phyloP scores from a whole-genome alignment of 1,284 basidiomycete genomes.

The Puccinia polysora region DNA sequence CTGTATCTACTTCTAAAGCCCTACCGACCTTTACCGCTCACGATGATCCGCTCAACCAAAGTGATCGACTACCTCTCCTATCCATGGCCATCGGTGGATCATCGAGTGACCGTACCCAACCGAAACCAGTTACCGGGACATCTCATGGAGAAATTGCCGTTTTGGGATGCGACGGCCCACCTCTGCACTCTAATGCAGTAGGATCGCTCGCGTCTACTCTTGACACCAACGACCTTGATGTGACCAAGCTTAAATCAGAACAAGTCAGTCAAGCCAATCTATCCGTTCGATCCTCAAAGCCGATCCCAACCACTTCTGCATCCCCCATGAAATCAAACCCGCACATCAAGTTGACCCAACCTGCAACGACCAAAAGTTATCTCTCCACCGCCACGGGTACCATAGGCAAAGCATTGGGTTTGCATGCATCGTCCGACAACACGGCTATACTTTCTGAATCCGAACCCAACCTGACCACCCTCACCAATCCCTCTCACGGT shows the following conservation, averaged over 20 bases:
- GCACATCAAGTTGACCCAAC: conserved; percentile 14
- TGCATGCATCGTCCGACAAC: not conserved
- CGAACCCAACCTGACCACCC: conserved; percentile 33
- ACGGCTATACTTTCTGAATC: not conserved
- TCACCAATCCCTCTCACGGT: conserved; percentile 7
- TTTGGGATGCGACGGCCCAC: conserved; percentile 12
- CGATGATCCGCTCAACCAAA: not conserved
- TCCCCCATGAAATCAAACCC: conserved; percentile 21
- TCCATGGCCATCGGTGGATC: conserved; percentile 1
- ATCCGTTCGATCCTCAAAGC: conserved; percentile 9
- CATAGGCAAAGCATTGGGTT: conserved; percentile 4
- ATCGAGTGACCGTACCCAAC: not conserved
- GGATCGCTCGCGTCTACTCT: not conserved
- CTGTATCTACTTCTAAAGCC: conserved; percentile 22
- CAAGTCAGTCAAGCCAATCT: not conserved
- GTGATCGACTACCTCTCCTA: conserved; percentile 8
- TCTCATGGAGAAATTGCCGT: not conserved
- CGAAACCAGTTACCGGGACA: conserved; percentile 3
- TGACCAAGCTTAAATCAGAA: not conserved
- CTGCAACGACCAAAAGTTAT: conserved; percentile 28
- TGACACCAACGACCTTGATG: not conserved
- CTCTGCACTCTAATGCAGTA: not conserved
- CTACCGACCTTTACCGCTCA: conserved; percentile 26
- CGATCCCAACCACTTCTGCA: not conserved
- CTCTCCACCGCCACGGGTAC: conserved; percentile 23